Evolutionary conservation across 1,139 yeast species (phyloP).

Genomic region (Kurtzmaniella quercitrusa): DNA sequence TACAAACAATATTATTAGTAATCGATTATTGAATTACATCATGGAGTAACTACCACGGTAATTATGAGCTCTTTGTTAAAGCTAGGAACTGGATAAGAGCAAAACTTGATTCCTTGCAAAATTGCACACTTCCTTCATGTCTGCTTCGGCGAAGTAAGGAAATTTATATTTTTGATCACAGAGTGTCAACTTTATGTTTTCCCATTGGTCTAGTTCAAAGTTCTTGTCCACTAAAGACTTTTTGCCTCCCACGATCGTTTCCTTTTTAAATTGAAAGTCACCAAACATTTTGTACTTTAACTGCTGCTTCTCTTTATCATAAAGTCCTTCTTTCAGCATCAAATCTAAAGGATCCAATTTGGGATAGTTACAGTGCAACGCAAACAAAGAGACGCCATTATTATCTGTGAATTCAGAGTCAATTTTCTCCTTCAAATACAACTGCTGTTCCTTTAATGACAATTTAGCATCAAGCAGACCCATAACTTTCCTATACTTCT

Average conservation of each 20-base stretch:
- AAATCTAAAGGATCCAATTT: constrained; percentile 32
- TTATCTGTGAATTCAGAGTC: constrained; percentile 15
- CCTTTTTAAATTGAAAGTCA: constrained; percentile 19
- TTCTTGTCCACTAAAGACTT: constrained; percentile 14
- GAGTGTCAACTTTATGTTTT: constrained; percentile 22
- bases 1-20: not conserved
- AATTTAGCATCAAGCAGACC: constrained; percentile 7
- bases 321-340: constrained; percentile 23
- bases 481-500: constrained; percentile 13
- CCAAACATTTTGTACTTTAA: constrained; percentile 29
- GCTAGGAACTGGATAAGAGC: constrained; percentile 17
- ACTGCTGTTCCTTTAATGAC: constrained; percentile 17
- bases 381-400: constrained; percentile 19
- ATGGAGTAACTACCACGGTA: not conserved
- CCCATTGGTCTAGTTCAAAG: constrained; percentile 37
- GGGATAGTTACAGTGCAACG: constrained; percentile 39
- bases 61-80: not conserved
- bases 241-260: constrained; percentile 8
- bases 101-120: constrained; percentile 27
- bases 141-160: constrained; percentile 20
- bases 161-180: constrained; percentile 26
- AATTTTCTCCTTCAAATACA: constrained; percentile 17
- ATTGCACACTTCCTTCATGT: constrained; percentile 23
- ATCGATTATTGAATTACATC: not conserved
- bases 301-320: constrained; percentile 21